Conservation (phyloP, 176 grass and related monocot genomes). For the Typha latifolia region DNA sequence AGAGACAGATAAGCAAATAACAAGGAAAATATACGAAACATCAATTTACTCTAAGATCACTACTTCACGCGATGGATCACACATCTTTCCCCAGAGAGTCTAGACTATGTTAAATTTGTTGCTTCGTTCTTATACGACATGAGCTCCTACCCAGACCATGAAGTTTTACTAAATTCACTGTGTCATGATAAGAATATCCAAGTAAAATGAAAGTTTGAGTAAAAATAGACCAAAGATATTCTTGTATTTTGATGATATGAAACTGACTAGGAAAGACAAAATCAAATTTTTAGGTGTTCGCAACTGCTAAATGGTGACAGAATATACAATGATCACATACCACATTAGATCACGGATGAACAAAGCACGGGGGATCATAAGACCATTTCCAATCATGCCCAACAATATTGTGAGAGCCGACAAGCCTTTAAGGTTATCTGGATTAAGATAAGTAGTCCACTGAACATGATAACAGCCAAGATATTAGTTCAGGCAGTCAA, state of each 20-base stretch:
- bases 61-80: too few species aligned
- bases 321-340: slow-evolving; percentile 34
- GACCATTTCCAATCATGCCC: slow-evolving; percentile 91
- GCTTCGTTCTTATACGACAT: too few species aligned
- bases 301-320: background rate
- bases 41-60: too few species aligned
- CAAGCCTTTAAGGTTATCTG: slow-evolving; percentile 93
- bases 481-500: background rate
- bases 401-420: slow-evolving; percentile 95
- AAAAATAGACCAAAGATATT: too few species aligned
- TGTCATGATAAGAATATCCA: too few species aligned
- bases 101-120: too few species aligned
- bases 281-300: background rate
- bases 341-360: slow-evolving; percentile 98
- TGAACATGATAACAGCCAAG: slow-evolving; percentile 32
- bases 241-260: background rate
- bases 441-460: slow-evolving; percentile 99
- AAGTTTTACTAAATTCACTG: too few species aligned
- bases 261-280: background rate
- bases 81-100: too few species aligned
- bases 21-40: too few species aligned
- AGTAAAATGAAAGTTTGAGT: too few species aligned
- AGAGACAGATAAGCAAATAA: too few species aligned
- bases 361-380: slow-evolving; percentile 96
- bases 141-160: too few species aligned